phyloP scores from a whole-genome alignment of 805 yeast species.

The Metschnikowia noctiluminum region DNA sequence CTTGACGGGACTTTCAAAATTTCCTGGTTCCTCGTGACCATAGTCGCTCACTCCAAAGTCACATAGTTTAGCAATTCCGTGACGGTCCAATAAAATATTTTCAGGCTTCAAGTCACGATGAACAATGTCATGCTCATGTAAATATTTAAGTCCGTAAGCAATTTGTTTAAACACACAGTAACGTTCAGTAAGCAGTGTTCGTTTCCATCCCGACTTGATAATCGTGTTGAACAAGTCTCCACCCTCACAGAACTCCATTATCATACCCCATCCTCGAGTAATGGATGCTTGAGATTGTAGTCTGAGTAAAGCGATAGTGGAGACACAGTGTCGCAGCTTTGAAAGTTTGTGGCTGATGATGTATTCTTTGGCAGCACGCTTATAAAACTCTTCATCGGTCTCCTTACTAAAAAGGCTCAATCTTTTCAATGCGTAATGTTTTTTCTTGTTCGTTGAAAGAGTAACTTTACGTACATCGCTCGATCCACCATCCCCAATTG shows the following conservation, averaged over 20 bases:
- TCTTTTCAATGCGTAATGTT: constrained; percentile 61
- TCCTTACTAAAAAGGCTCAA: constrained; percentile 60
- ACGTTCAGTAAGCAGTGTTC: constrained; percentile 48
- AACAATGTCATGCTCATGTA: constrained; percentile 65
- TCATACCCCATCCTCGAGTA: constrained; percentile 74
- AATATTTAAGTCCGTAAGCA: constrained; percentile 54
- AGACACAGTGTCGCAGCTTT: constrained; percentile 59
- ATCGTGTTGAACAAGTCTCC: constrained; percentile 62
- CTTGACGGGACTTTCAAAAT: constrained; percentile 42
- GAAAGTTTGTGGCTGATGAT: constrained; percentile 53
- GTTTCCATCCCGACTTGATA: constrained; percentile 57
- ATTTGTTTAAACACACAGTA: constrained; percentile 70
- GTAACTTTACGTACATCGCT: constrained; percentile 54
- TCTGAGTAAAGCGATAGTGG: constrained; percentile 51
- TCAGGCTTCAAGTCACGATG: constrained; percentile 78
- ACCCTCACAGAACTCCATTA: constrained; percentile 58
- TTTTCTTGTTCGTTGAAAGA: constrained; percentile 37
- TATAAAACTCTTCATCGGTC: constrained; percentile 59
- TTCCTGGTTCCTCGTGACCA: constrained; percentile 53
- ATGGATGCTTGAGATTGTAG: constrained; percentile 53
- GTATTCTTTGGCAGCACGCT: constrained; percentile 61
- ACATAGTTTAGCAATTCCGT: constrained; percentile 64
- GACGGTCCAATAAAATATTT: constrained; percentile 55
- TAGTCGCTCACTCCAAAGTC: constrained; percentile 76
- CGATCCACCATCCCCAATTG: constrained; percentile 71